Conservation (phyloP, 768 basidiomycete genomes). For the Suillus placidus region DNA sequence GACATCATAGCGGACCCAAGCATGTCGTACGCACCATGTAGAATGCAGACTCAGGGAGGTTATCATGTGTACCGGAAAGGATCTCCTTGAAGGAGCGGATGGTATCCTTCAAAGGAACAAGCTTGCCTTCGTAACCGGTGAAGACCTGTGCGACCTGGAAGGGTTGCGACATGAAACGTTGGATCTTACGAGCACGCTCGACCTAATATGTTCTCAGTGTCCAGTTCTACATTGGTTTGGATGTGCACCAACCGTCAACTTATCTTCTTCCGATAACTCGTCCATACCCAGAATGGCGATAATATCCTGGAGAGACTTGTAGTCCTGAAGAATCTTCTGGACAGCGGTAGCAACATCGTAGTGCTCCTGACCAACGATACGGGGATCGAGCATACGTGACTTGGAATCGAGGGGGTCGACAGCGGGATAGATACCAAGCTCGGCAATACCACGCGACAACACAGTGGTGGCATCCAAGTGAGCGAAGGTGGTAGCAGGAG, state of each 20-base stretch:
- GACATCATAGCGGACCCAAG: not conserved
- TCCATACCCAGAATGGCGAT: conserved; percentile 99
- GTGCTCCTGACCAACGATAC: conserved; percentile 94
- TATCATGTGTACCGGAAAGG: conserved; percentile 85
- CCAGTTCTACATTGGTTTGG: not conserved
- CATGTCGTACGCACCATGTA: conserved; percentile 70
- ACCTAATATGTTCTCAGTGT: conserved; percentile 51
- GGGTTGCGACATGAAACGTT: conserved; percentile 99
- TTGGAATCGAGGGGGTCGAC: conserved; percentile 99
- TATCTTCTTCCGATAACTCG: conserved; percentile 99
- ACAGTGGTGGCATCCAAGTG: conserved; percentile 99
- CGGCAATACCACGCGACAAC: conserved; percentile 98
- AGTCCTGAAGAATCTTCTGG: conserved; percentile 96
- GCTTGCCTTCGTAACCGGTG: conserved; percentile 98
- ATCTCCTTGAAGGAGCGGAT: conserved; percentile 98
- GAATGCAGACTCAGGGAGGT: conserved; percentile 94
- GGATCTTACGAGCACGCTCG: conserved; percentile 97
- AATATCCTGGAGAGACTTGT: conserved; percentile 98
- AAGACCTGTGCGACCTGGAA: conserved; percentile 99
- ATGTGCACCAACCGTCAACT: conserved; percentile 77
- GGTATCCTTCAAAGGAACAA: conserved; percentile 95
- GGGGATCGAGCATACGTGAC: conserved; percentile 99
- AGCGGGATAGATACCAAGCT: conserved; percentile 99
- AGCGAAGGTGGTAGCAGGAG: conserved; percentile 99
- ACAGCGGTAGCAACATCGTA: conserved; percentile 96